Percentiles rank a stretch among this genome's conserved stretches.
Evolutionary conservation across 2,329 filamentous ascomycete species (phyloP).

Genomic region (Fusarium piperis): DNA sequence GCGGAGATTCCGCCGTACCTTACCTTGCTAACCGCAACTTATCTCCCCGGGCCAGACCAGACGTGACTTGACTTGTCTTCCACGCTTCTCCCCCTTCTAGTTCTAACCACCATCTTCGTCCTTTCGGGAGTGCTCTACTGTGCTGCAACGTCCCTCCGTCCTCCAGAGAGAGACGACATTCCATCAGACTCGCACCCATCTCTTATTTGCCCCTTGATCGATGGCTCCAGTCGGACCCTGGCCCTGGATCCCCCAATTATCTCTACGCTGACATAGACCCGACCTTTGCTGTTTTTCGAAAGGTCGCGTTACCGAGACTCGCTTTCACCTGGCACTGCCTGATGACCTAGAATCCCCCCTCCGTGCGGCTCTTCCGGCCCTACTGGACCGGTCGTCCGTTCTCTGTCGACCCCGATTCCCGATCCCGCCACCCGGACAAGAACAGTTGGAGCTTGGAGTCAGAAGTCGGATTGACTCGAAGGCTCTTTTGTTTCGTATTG

Average conservation of each 20-base stretch:
- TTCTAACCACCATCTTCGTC: background rate
- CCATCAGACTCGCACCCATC: background rate
- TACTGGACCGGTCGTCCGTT: conserved; percentile 10
- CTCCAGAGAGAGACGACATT: background rate
- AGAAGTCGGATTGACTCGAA: conserved; percentile 8
- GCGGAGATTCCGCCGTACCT: conserved; percentile 10
- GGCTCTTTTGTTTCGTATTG: background rate
- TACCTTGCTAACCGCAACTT: background rate
- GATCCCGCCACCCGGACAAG: conserved; percentile 24
- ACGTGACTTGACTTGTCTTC: background rate
- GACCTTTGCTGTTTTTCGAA: background rate
- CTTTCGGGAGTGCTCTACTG: background rate
- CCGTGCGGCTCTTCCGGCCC: conserved; percentile 35
- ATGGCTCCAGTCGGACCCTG: conserved; percentile 25
- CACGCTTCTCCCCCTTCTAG: background rate
- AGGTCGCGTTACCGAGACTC: conserved; percentile 2
- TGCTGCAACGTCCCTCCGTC: background rate
- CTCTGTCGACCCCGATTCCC: conserved; percentile 11
- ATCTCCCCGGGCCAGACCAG: background rate
- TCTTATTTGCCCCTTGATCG: background rate
- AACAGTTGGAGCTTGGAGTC: conserved; percentile 6
- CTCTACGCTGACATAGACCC: conserved; percentile 21
- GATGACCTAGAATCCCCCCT: conserved; percentile 17
- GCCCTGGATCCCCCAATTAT: conserved; percentile 15
- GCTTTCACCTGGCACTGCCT: background rate